These are phyloP conservation scores for Fusarium metavorans DNA, from an alignment of 2,329 filamentous ascomycete genomes.

Conservation along the genomic window DNA sequence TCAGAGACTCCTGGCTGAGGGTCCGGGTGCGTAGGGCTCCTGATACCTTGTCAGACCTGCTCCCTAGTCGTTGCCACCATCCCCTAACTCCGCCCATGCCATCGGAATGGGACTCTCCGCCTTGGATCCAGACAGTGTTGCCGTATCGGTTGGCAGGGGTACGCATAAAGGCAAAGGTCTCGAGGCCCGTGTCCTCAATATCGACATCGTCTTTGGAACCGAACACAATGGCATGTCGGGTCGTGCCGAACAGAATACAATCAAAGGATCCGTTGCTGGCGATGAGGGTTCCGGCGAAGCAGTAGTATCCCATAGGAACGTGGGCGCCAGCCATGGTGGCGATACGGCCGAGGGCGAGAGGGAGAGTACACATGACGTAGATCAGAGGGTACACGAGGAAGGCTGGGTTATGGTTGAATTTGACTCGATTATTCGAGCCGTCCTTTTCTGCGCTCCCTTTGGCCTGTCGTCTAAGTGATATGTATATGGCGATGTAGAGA, in stretches of 20 bases:
- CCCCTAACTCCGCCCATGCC: constrained; percentile 30
- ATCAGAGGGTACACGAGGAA: constrained; percentile 76
- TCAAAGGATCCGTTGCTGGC: constrained; percentile 67
- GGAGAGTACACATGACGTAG: constrained; percentile 75
- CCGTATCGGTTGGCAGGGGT: constrained; percentile 53
- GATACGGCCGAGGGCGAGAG: constrained; percentile 73
- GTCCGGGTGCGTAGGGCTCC: constrained; percentile 13
- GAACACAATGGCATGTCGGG: constrained; percentile 64
- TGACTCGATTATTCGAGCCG: constrained; percentile 4
- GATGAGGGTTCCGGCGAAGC: constrained; percentile 69
- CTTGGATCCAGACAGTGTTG: constrained; percentile 53
- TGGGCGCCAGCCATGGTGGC: constrained; percentile 67
- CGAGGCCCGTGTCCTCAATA: constrained; percentile 60
- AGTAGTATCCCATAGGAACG: constrained; percentile 66
- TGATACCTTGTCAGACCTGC: constrained; percentile 4
- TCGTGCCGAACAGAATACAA: constrained; percentile 64
- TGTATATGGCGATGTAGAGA: constrained; percentile 55
- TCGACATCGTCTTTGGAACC: constrained; percentile 47
- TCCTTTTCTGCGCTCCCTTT: background rate
- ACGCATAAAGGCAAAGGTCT: constrained; percentile 64
- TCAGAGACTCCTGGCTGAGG: constrained; percentile 46
- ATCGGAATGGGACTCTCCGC: constrained; percentile 31
- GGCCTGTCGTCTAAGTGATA: constrained; percentile 48
- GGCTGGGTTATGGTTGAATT: constrained; percentile 55
- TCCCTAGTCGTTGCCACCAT: constrained; percentile 42